Percentiles rank a stretch among this genome's conserved stretches.
Conservation (phyloP, 1,284 basidiomycete species). For the Malassezia caprae region DNA sequence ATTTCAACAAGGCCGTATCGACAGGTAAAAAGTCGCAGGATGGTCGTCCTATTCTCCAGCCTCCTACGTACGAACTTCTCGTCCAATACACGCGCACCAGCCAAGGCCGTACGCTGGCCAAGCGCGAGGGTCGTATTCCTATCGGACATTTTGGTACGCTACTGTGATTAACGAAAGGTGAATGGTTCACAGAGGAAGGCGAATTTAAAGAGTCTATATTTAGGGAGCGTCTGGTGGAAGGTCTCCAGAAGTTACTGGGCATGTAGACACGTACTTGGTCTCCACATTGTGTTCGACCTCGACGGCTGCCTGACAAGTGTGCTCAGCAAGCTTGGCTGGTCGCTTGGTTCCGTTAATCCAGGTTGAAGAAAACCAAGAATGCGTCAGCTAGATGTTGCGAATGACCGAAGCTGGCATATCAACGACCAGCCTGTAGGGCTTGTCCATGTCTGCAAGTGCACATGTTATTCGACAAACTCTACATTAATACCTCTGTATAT, state of each 20-base stretch:
- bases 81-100: constrained; percentile 28
- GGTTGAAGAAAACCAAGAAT: neutral
- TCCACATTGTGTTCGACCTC: neutral
- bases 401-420: constrained; percentile 9
- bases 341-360: neutral
- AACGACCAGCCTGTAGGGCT: constrained; percentile 7
- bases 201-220: constrained; percentile 39
- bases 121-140: constrained; percentile 8
- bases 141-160: constrained; percentile 39
- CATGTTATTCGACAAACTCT: constrained; percentile 46
- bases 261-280: neutral
- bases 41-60: constrained; percentile 25
- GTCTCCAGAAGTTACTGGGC: constrained; percentile 30
- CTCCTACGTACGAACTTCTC: constrained; percentile 34
- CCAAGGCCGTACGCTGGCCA: constrained; percentile 20
- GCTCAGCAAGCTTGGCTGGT: neutral
- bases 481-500: constrained; percentile 43
- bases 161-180: constrained; percentile 21
- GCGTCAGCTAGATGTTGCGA: neutral
- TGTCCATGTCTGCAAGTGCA: constrained; percentile 46
- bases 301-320: neutral
- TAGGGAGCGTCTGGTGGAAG: constrained; percentile 26
- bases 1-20: constrained; percentile 23
- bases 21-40: constrained; percentile 13
- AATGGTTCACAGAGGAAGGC: constrained; percentile 45